Evolutionary conservation across 1,284 basidiomycete species (phyloP).

Genomic region (Cutaneotrichosporon cavernicola): DNA sequence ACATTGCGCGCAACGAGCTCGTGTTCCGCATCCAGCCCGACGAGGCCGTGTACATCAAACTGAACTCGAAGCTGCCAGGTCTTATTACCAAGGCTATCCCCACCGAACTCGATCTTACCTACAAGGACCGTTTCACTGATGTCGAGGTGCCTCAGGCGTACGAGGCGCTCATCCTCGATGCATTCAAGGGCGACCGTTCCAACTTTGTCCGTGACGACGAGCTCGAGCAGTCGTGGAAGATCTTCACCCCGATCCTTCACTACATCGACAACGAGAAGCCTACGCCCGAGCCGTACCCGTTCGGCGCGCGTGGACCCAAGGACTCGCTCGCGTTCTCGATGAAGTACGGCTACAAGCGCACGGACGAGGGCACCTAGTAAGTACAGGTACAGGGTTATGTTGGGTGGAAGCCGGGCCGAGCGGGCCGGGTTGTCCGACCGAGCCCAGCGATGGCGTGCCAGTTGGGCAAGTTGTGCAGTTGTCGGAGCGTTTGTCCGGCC

Average conservation of each 20-base stretch:
- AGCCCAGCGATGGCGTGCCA: not conserved
- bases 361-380: conserved; percentile 65
- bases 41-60: conserved; percentile 91
- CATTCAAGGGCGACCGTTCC: conserved; percentile 64
- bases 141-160: conserved; percentile 90
- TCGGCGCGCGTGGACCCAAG: conserved; percentile 89
- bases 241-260: conserved; percentile 90
- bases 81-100: conserved; percentile 83
- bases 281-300: conserved; percentile 74
- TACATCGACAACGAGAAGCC: conserved; percentile 66
- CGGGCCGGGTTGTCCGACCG: not conserved
- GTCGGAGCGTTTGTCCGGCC: not conserved
- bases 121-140: conserved; percentile 88
- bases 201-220: conserved; percentile 91
- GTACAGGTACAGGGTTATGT: not conserved
- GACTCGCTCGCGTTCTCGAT: conserved; percentile 72
- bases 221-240: conserved; percentile 94
- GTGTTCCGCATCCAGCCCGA: conserved; percentile 93
- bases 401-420: not conserved
- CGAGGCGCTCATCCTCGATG: conserved; percentile 85
- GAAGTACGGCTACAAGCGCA: conserved; percentile 75
- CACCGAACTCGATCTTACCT: conserved; percentile 94
- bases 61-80: conserved; percentile 91
- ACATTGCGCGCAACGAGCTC: conserved; percentile 90
- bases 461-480: not conserved